phyloP scores from a whole-genome alignment of 2,329 filamentous ascomycete genomes.

The Botrytis sinoallii region DNA sequence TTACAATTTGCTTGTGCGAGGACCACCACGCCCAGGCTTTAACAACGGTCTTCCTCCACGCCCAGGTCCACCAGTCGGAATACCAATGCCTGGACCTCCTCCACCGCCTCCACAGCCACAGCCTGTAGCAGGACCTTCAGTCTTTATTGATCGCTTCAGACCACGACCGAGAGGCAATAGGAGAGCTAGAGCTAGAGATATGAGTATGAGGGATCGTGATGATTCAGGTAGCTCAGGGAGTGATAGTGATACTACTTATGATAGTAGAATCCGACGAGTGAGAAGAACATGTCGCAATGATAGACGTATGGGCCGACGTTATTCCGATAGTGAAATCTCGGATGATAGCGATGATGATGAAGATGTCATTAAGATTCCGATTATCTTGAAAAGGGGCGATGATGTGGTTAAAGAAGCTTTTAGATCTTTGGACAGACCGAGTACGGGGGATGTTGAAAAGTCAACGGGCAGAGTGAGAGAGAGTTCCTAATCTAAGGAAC shows the following conservation, averaged over 20 bases:
- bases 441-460: background rate
- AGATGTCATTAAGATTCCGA: slow-evolving; percentile 21
- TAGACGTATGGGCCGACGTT: background rate
- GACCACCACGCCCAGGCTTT: background rate
- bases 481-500: background rate
- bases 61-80: background rate
- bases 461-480: background rate
- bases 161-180: background rate
- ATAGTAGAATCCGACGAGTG: slow-evolving; percentile 9
- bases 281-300: slow-evolving; percentile 11
- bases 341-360: slow-evolving; percentile 20
- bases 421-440: slow-evolving; percentile 26
- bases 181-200: background rate
- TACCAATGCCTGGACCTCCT: background rate
- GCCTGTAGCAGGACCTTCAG: background rate
- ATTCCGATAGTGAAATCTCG: background rate
- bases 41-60: background rate
- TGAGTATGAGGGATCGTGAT: background rate
- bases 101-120: background rate
- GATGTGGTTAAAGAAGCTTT: slow-evolving; percentile 24
- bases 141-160: background rate
- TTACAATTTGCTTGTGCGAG: slow-evolving; percentile 19
- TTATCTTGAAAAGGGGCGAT: slow-evolving; percentile 24
- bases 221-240: background rate
- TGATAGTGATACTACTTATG: slow-evolving; percentile 20